Percentiles rank a stretch among this genome's conserved stretches.
These are phyloP conservation scores for Penicillium nucicola DNA, from an alignment of 495 filamentous ascomycete genomes.

Conservation along the genomic window DNA sequence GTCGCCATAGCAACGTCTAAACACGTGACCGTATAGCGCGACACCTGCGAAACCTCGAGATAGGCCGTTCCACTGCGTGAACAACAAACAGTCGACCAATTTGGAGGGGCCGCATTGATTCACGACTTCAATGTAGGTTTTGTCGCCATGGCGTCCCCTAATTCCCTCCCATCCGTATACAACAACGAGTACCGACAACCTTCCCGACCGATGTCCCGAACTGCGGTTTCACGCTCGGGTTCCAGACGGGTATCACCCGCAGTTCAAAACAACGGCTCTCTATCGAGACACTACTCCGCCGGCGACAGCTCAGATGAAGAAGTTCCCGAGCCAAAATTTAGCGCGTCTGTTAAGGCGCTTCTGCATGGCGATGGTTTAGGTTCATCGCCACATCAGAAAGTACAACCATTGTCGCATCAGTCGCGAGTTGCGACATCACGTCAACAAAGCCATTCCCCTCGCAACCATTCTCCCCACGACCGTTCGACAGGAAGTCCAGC, in stretches of 20 bases:
- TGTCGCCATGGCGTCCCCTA: slow-evolving; percentile 38
- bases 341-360: slow-evolving; percentile 73
- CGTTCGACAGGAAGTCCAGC: slow-evolving; percentile 43
- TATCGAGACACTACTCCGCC: slow-evolving; percentile 35
- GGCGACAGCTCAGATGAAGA: slow-evolving; percentile 75
- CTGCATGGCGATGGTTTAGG: slow-evolving; percentile 61
- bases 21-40: slow-evolving; percentile 20
- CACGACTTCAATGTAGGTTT: slow-evolving; percentile 31
- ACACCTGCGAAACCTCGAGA: slow-evolving; percentile 21
- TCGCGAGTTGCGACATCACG: slow-evolving; percentile 23
- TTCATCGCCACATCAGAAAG: slow-evolving; percentile 49
- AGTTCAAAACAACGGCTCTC: slow-evolving; percentile 22
- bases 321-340: slow-evolving; percentile 74
- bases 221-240: slow-evolving; percentile 37
- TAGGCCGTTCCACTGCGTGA: slow-evolving; percentile 9
- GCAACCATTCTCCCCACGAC: slow-evolving; percentile 38
- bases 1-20: slow-evolving; percentile 18
- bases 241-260: slow-evolving; percentile 42
- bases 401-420: slow-evolving; percentile 29
- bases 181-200: slow-evolving; percentile 34
- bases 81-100: slow-evolving; percentile 29
- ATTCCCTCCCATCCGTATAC: slow-evolving; percentile 37
- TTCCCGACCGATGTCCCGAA: slow-evolving; percentile 40
- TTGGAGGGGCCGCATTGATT: slow-evolving; percentile 28
- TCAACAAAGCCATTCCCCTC: slow-evolving; percentile 35